Percentiles rank a stretch among this genome's conserved stretches.
Conservation (phyloP, 2,329 filamentous ascomycete genomes). For the Beauveria sp. region DNA sequence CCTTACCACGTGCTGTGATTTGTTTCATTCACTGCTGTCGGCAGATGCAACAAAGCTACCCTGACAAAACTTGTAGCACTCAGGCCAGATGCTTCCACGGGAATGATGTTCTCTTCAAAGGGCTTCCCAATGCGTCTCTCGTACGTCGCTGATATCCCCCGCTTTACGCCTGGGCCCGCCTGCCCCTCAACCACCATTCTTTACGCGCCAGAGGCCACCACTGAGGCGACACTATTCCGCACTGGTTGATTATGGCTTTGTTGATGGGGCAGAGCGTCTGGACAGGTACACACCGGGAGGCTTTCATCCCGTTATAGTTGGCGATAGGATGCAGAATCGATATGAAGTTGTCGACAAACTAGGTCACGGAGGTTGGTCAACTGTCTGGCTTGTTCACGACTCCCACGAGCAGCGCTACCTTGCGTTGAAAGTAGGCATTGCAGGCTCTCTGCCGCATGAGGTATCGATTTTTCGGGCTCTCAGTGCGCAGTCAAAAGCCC, state of each 20-base stretch:
- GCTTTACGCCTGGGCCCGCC: not conserved
- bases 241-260: not conserved
- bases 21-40: not conserved
- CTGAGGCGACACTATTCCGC: not conserved
- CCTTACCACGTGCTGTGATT: not conserved
- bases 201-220: not conserved
- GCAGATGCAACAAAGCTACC: not conserved
- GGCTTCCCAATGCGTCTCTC: not conserved
- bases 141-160: not conserved
- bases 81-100: not conserved
- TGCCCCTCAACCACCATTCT: not conserved
- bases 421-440: slow-evolving; percentile 10
- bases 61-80: not conserved
- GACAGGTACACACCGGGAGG: slow-evolving; percentile 1
- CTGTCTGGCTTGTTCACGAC: slow-evolving; percentile 13
- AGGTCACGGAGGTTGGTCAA: slow-evolving; percentile 11
- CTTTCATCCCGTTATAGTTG: slow-evolving; percentile 11
- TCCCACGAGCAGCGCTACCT: not conserved
- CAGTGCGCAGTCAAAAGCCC: not conserved
- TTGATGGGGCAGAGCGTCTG: not conserved
- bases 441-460: slow-evolving; percentile 5
- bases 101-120: not conserved
- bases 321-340: slow-evolving; percentile 6
- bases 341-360: slow-evolving; percentile 14
- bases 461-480: not conserved